These are phyloP conservation scores for Pyrenochaeta sp. DNA, from an alignment of 2,329 filamentous ascomycete genomes.

Conservation along the genomic window DNA sequence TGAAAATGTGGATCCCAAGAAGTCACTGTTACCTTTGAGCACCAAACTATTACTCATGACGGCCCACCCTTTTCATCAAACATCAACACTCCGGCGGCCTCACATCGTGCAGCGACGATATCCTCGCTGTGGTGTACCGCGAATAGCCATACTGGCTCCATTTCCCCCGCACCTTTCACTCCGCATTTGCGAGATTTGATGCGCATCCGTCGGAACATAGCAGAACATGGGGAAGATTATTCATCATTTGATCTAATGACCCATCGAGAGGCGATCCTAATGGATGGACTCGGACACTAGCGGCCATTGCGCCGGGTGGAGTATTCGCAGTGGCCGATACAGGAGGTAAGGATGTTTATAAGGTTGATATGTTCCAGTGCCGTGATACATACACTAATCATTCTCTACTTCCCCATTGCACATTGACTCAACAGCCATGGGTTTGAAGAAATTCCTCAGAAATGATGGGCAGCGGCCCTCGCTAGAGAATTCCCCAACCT, in stretches of 20 bases:
- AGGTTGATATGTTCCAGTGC: conserved; percentile 17
- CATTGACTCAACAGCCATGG: conserved; percentile 26
- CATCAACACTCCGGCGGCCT: conserved; percentile 15
- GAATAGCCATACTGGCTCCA: conserved; percentile 25
- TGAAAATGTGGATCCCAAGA: conserved; percentile 39
- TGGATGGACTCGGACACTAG: conserved; percentile 36
- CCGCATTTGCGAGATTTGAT: conserved; percentile 22
- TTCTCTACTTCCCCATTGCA: neutral
- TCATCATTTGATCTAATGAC: conserved; percentile 14
- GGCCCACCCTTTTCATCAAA: conserved; percentile 37
- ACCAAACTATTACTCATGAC: conserved; percentile 39
- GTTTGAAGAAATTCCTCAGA: conserved; percentile 33
- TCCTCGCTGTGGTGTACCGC: conserved; percentile 21
- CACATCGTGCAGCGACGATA: conserved; percentile 13
- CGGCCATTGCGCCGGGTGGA: conserved; percentile 28
- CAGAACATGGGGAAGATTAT: conserved; percentile 14
- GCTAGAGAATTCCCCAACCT: conserved; percentile 18
- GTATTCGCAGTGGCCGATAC: conserved; percentile 34
- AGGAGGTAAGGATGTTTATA: conserved; percentile 34
- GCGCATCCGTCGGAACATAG: conserved; percentile 8
- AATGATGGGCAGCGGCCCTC: conserved; percentile 28
- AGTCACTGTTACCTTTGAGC: conserved; percentile 28
- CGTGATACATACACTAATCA: conserved; percentile 3
- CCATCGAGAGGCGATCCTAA: conserved; percentile 23
- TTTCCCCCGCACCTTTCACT: conserved; percentile 37